Conservation (phyloP, 139 green algal genomes). For the Tetraselmis striata region DNA sequence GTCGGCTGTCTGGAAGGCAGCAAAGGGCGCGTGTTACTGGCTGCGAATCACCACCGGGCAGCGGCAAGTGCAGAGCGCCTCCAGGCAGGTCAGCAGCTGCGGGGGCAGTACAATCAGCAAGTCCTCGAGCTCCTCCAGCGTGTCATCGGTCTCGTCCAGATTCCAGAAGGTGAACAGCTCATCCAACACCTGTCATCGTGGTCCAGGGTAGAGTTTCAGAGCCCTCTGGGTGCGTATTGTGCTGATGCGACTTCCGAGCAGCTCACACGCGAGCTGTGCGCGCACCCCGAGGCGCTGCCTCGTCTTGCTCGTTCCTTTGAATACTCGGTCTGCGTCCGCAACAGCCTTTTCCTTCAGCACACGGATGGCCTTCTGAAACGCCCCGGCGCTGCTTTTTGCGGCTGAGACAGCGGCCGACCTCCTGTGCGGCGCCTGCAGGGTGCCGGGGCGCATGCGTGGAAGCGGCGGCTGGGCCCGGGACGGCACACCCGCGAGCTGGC, state of each 20-base stretch:
- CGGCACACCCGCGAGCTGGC: no score
- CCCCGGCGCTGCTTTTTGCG: not conserved
- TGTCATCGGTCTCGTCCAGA: conserved; percentile 83
- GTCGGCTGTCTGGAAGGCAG: conserved; percentile 58
- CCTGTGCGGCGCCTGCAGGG: no score
- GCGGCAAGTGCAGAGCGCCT: no score
- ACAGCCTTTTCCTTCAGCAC: conserved; percentile 89
- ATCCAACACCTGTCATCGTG: conserved; percentile 70
- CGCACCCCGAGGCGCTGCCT: conserved; percentile 76
- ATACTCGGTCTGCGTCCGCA: conserved; percentile 77
- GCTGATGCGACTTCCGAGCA: not conserved
- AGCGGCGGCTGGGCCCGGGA: no score
- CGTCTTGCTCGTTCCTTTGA: conserved; percentile 85
- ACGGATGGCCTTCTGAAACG: conserved; percentile 61
- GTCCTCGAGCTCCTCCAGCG: conserved; percentile 92
- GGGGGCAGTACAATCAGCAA: conserved; percentile 79
- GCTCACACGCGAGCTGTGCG: not conserved
- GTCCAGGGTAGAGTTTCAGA: no score
- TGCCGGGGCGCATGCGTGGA: no score
- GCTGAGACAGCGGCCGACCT: no score
- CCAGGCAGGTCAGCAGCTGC: no score
- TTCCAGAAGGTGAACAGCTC: conserved; percentile 91
- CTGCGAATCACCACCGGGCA: no score
- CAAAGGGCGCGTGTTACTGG: not conserved
- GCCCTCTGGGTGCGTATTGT: no score